Conservation (phyloP, 345 rosid species). For the Melaleuca quinquenervia region DNA sequence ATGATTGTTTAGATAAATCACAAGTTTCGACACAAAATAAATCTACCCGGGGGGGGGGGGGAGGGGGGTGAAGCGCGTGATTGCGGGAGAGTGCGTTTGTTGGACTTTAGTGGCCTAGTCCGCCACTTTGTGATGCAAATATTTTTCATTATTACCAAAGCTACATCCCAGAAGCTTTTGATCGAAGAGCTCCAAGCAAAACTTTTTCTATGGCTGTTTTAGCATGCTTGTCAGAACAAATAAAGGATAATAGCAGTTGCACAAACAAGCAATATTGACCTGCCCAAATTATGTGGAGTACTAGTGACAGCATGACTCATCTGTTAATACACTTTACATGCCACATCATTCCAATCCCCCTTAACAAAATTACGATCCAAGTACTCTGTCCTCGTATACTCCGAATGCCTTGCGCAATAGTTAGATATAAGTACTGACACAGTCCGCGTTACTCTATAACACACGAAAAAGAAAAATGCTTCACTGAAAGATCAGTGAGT, state of each 20-base stretch:
- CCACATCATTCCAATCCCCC: not conserved
- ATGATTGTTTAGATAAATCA: no score
- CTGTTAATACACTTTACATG: not conserved
- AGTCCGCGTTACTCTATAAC: not conserved
- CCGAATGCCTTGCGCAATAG: not conserved
- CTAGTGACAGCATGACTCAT: not conserved
- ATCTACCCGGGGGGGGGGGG: no score
- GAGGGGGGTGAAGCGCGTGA: no score
- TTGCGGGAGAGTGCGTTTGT: no score
- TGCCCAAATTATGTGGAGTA: not conserved
- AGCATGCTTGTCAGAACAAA: not conserved
- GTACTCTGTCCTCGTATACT: not conserved
- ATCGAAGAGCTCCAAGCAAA: not conserved
- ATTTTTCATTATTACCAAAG: not conserved
- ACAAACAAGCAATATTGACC: not conserved
- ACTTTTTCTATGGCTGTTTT: not conserved
- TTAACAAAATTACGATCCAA: not conserved
- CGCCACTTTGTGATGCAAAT: not conserved
- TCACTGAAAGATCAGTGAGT: not conserved
- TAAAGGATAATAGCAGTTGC: not conserved
- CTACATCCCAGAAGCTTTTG: not conserved
- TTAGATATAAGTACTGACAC: not conserved
- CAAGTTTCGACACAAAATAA: no score
- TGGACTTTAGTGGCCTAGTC: no score
- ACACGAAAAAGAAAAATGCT: not conserved